These are phyloP conservation scores for Hypoxylon sp. DNA, from an alignment of 2,329 filamentous ascomycete species.

Conservation along the genomic window DNA sequence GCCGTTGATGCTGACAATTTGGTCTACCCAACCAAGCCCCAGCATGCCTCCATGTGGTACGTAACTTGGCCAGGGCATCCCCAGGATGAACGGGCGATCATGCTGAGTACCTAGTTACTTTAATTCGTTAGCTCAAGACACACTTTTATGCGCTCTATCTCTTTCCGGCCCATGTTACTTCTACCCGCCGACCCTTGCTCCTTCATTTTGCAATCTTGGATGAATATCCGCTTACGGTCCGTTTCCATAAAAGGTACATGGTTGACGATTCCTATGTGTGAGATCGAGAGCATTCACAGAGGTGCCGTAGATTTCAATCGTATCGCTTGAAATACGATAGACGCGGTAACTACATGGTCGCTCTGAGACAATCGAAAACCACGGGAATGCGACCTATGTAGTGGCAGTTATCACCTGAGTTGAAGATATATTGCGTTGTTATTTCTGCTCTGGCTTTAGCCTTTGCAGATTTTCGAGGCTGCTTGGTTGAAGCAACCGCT, in stretches of 20 bases:
- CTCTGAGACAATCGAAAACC: conserved; percentile 16
- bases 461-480: conserved; percentile 5
- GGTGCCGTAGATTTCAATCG: conserved; percentile 9
- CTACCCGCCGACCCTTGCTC: conserved; percentile 37
- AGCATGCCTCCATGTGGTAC: conserved; percentile 3
- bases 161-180: conserved; percentile 22
- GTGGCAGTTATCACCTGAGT: background rate
- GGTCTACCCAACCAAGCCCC: conserved; percentile 7
- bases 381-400: conserved; percentile 21
- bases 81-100: conserved; percentile 18
- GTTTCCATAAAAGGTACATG: conserved; percentile 22
- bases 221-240: conserved; percentile 41
- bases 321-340: conserved; percentile 13
- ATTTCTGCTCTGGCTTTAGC: conserved; percentile 5
- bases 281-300: conserved; percentile 8
- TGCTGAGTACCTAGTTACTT: conserved; percentile 28
- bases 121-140: conserved; percentile 23
- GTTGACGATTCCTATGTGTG: background rate
- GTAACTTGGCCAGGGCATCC: conserved; percentile 12
- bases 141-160: conserved; percentile 20
- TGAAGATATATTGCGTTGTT: background rate
- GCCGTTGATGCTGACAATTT: conserved; percentile 11
- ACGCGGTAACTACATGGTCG: conserved; percentile 4
- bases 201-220: conserved; percentile 43
- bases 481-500: background rate